Conservation (phyloP, 2,329 filamentous ascomycete species). For the Pseudocercospora pini-densiflorae region DNA sequence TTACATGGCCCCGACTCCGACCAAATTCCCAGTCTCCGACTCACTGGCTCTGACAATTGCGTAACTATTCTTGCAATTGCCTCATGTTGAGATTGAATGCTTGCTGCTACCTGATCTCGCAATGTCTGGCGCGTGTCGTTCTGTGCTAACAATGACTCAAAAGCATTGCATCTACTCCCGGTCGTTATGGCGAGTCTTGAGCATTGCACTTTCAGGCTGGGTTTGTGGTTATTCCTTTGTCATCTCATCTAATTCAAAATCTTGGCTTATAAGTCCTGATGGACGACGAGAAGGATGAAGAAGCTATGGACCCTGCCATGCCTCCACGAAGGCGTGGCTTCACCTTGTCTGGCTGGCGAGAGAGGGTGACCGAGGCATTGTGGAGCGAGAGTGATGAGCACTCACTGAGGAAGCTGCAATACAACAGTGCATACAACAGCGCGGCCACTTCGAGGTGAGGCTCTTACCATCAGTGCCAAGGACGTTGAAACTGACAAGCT, state of each 20-base stretch:
- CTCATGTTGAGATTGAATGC: not conserved
- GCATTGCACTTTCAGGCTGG: not conserved
- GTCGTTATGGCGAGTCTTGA: not conserved
- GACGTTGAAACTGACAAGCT: not conserved
- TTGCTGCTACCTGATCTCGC: slow-evolving; percentile 2
- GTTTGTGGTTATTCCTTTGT: not conserved
- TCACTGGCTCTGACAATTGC: not conserved
- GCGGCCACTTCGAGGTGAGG: not conserved
- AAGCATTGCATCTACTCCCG: not conserved
- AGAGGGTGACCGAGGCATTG: not conserved
- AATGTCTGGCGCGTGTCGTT: not conserved
- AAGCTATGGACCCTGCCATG: not conserved
- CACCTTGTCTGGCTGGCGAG: not conserved
- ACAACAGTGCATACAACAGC: slow-evolving; percentile 1
- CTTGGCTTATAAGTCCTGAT: not conserved
- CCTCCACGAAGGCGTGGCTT: not conserved
- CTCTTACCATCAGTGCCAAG: not conserved
- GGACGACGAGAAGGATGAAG: slow-evolving; percentile 2
- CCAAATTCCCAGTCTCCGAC: not conserved
- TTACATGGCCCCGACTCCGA: not conserved
- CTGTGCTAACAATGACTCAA: not conserved
- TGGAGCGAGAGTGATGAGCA: not conserved
- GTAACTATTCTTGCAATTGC: not conserved
- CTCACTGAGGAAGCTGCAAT: not conserved
- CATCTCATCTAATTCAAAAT: not conserved